These are phyloP conservation scores for Claviceps fusiformis DNA, from an alignment of 2,329 filamentous ascomycete species.

Conservation along the genomic window DNA sequence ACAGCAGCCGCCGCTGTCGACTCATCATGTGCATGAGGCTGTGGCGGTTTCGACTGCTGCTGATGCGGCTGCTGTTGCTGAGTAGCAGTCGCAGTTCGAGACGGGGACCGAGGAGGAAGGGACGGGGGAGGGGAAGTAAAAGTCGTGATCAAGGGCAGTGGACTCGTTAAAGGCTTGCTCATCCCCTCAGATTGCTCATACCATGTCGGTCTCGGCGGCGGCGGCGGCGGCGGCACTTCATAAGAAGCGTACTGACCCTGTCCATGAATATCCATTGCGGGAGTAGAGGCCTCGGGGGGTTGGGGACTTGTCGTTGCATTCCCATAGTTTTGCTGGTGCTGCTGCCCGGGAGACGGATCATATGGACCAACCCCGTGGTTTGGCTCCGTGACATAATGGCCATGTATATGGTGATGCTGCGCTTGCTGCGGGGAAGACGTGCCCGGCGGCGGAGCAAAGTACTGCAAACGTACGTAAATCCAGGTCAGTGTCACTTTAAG, in stretches of 20 bases:
- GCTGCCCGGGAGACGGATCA: background rate
- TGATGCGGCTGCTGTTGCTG: background rate
- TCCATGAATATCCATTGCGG: background rate
- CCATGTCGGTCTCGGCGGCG: background rate
- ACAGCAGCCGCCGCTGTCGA: background rate
- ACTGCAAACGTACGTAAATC: background rate
- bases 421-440: background rate
- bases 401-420: background rate
- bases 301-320: background rate
- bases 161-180: background rate
- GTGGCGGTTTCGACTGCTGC: background rate
- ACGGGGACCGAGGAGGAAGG: background rate
- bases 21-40: background rate
- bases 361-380: background rate
- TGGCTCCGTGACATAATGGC: background rate
- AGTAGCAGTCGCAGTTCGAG: background rate
- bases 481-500: background rate
- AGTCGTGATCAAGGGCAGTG: background rate
- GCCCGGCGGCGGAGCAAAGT: background rate
- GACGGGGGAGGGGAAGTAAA: background rate
- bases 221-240: background rate
- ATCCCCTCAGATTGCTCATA: background rate
- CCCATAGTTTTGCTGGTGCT: background rate
- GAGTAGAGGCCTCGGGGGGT: background rate
- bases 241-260: background rate